Conservation (phyloP, 1,284 basidiomycete genomes). For the Tilletiopsis washingtonensis region DNA sequence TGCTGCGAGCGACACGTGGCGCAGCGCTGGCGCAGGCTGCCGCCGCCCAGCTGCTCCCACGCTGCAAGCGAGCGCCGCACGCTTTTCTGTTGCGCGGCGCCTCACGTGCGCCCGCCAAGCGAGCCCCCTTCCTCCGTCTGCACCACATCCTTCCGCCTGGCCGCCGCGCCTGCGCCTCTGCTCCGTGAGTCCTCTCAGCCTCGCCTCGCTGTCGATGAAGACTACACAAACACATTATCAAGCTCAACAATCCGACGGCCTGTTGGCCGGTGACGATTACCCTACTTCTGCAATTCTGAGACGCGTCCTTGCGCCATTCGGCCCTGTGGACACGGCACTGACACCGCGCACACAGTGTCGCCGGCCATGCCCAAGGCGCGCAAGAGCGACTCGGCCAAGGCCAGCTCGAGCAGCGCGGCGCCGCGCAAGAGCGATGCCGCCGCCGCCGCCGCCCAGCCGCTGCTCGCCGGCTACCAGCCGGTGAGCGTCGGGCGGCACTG, state of each 20-base stretch:
- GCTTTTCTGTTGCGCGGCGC: no score
- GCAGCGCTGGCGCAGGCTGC: no score
- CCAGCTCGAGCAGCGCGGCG: not conserved
- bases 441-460: not conserved
- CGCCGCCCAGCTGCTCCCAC: no score
- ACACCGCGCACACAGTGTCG: not conserved
- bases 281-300: not conserved
- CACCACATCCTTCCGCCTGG: no score
- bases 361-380: not conserved
- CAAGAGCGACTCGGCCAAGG: not conserved
- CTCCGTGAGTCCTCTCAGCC: no score
- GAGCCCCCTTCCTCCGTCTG: no score
- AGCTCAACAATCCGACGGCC: not conserved
- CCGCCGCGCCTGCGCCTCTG: no score
- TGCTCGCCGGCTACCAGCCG: not conserved
- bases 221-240: not conserved
- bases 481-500: conserved; percentile 8
- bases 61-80: no score
- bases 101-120: no score
- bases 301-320: not conserved
- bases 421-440: not conserved
- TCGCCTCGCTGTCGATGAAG: no score
- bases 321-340: not conserved
- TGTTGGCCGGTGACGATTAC: not conserved
- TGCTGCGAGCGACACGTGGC: no score